Evolutionary conservation across 2,329 filamentous ascomycete genomes (phyloP), one percentile per base, ranked within the genome.

Genomic region (Meredithiella fracta): DNA sequence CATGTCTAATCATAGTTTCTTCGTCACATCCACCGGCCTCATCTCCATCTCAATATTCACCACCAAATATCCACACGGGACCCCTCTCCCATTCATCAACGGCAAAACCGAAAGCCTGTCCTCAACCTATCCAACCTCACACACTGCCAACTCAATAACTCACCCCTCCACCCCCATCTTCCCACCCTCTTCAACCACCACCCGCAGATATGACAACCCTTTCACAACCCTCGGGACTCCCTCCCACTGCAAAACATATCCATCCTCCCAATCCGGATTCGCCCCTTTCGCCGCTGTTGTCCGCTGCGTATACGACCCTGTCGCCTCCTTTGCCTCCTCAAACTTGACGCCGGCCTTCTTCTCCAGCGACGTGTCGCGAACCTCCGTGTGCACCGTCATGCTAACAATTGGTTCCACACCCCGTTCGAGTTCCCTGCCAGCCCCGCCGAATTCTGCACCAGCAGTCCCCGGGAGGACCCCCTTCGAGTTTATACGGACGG

Each of bases 301-400:
- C 63, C 74, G 73, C 59, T 73, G 72, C 64, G 83, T 83, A 70
- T 76, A 81, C 47, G 75, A 75, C 51, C 72, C 71, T 59, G 76
- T 75, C 73, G 61, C 22, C 55, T 40, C 23, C 60, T 59, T n/a
- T 56, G 62, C 17, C 66, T 65, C 26, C 63, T 66, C 14, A 17
- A 29, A 29, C 23, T 17, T 25, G n/a, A 51, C 26, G 15, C 59
- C 54, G 25, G 63, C 23, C n/a, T 50, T 49, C 51, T 58, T 59
- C 26, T 61, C 63, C 62, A 59, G 64, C 47, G 59, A 66, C 59
- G 61, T 68, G 61, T 67, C 73, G 59, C 67, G 65, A 59, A 74
- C 85, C 64, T 92, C 88, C 15, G 90, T 79, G 66, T 94, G 87
- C 56, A 96, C 69, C 65, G 92, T 85, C 60, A 83, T 83, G 65